Conservation (phyloP, 2,329 filamentous ascomycete species). For the Stagonosporopsis tanaceti region DNA sequence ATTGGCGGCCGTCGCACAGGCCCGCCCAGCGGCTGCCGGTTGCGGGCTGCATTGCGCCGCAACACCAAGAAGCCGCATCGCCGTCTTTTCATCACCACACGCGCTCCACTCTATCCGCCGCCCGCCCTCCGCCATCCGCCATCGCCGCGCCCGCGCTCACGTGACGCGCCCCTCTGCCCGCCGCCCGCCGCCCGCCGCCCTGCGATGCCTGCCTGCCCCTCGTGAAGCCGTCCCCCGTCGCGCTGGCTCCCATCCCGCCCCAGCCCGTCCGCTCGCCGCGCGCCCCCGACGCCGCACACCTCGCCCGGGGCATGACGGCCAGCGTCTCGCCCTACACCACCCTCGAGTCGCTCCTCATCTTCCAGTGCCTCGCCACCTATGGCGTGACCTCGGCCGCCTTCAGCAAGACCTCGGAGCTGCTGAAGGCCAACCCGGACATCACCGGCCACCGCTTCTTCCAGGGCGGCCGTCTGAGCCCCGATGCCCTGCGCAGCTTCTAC, state of each 20-base stretch:
- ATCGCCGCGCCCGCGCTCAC: slow-evolving; percentile 13
- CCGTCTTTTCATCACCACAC: slow-evolving; percentile 28
- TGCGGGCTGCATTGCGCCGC: slow-evolving; percentile 8
- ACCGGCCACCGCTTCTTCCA: slow-evolving; percentile 76
- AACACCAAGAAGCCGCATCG: slow-evolving; percentile 23
- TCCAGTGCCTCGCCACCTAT: slow-evolving; percentile 77
- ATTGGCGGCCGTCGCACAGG: slow-evolving; percentile 18
- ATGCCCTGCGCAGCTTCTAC: slow-evolving; percentile 81
- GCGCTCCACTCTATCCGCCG: slow-evolving; percentile 6
- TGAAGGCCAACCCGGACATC: slow-evolving; percentile 77
- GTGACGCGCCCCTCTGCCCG: slow-evolving; percentile 21
- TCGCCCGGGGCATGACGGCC: slow-evolving; percentile 61
- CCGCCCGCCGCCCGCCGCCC: slow-evolving; percentile 21
- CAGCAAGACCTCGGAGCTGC: slow-evolving; percentile 73
- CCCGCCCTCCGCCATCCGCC: slow-evolving; percentile 26
- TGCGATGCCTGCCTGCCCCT: slow-evolving; percentile 36
- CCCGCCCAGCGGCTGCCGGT: not conserved
- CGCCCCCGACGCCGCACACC: slow-evolving; percentile 24
- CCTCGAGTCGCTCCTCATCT: slow-evolving; percentile 85
- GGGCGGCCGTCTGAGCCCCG: slow-evolving; percentile 74
- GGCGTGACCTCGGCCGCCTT: slow-evolving; percentile 73
- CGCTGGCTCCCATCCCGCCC: slow-evolving; percentile 48
- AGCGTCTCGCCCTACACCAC: slow-evolving; percentile 75
- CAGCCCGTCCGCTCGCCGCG: slow-evolving; percentile 39
- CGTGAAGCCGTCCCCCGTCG: slow-evolving; percentile 35